Evolutionary conservation across 768 basidiomycete species (phyloP), one percentile per base, ranked within the genome.

Genomic region (Russula emetica): DNA sequence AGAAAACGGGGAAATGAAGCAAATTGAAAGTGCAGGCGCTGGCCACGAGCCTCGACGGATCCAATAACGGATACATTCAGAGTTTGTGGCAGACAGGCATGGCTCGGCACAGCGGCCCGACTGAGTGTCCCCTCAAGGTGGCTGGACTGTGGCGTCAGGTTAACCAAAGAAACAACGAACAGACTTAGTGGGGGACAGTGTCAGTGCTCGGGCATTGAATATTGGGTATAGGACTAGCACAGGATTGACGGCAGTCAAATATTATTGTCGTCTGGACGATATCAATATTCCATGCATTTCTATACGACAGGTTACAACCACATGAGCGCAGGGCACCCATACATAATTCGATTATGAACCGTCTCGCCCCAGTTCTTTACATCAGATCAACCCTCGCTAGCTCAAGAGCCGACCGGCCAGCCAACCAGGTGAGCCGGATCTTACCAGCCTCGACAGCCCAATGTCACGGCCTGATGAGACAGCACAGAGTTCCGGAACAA

Each of bases 361-460:
- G 59, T 36, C 50, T 65, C 24, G 4, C 64, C 40, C 40, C 64
- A 28, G 34, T 65, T 9, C 60, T 65, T 26, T 65, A 56, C 55
- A 61, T 65, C 34, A 50, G 64, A 45, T 65, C 64, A 36, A 65
- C 64, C n/a, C 55, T 65, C 26, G 38, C 60, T n/a, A 56, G 49
- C 40, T 51, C 59, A 36, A 52, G 40, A 22, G 55, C 32, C 36
- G 20, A 61, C 40, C 47, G 14, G 10, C n/a, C 9, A n/a, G 24
- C 11, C 45, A 49, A 28, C 18, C 30, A 50, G 63, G 63, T 55
- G 18, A 28, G 59, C 14, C n/a, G 3, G 32, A 10, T 20, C 14
- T 32, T 5, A 30, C 28, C 9, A 32, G 42, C 13, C 20, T 18
- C 9, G 24, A 49, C 44, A 47, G 30, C 9, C 20, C 32, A 45